Evolutionary conservation across 2,329 filamentous ascomycete species (phyloP).

Genomic region (Ceratocystis variospora): DNA sequence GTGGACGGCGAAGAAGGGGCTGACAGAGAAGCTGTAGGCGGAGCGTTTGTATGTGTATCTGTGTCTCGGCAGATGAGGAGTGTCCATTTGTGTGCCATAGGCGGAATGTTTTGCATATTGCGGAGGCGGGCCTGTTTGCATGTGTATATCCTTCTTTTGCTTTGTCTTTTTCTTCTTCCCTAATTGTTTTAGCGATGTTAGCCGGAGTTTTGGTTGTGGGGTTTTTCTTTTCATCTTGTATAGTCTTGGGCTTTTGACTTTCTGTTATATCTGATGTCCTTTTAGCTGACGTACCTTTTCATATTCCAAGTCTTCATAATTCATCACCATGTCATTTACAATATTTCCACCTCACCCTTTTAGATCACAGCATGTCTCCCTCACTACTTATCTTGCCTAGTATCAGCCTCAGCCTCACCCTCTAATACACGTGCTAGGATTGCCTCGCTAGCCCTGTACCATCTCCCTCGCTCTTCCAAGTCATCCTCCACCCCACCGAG

Average conservation of each 20-base stretch:
- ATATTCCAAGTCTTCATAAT: not conserved
- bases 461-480: slow-evolving; percentile 59
- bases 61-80: too few relatives aligned
- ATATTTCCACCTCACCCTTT: not conserved
- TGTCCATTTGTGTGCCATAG: too few relatives aligned
- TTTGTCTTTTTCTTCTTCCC: not conserved
- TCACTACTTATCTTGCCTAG: not conserved
- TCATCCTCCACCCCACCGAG: slow-evolving; percentile 51
- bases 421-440: slow-evolving; percentile 33
- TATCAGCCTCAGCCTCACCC: not conserved
- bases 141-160: not conserved
- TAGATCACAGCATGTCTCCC: not conserved
- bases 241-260: not conserved
- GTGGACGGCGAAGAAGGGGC: slow-evolving; percentile 79
- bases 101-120: not conserved
- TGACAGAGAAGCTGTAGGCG: slow-evolving; percentile 60
- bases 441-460: slow-evolving; percentile 57
- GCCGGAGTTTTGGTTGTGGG: not conserved
- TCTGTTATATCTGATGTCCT: not conserved
- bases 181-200: not conserved
- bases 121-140: not conserved
- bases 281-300: not conserved
- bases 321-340: not conserved
- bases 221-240: not conserved
- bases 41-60: not conserved